A percentile compares a stretch with the other conserved stretches of the same genome.
Evolutionary conservation across 2,329 filamentous ascomycete genomes (phyloP).

Genomic region (Cladosporium sphaerospermum): DNA sequence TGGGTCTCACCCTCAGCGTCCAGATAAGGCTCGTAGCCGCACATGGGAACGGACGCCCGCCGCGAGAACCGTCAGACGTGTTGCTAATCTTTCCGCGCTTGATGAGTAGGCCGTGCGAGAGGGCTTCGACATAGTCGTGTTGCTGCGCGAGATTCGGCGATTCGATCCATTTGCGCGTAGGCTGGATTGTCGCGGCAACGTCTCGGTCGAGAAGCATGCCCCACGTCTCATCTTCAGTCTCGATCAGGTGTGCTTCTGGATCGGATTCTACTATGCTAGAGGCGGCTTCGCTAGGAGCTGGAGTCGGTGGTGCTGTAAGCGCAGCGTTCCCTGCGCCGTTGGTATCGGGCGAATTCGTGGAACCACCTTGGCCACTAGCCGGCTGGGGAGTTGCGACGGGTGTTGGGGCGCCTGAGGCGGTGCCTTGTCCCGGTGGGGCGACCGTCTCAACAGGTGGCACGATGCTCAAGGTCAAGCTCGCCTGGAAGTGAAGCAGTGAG

Average conservation of each 20-base stretch:
- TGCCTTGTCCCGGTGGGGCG: constrained; percentile 2
- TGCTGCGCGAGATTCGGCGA: neutral
- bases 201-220: constrained; percentile 54
- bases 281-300: constrained; percentile 41
- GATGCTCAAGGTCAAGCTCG: neutral
- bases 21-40: constrained; percentile 41
- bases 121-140: constrained; percentile 20
- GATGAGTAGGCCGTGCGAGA: constrained; percentile 39
- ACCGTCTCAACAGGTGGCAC: constrained; percentile 3
- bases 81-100: constrained; percentile 30
- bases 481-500: constrained; percentile 14
- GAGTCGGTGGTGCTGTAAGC: constrained; percentile 36
- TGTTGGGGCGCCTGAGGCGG: neutral
- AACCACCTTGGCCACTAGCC: neutral
- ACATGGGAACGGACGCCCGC: constrained; percentile 17
- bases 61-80: neutral
- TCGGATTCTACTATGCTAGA: constrained; percentile 44
- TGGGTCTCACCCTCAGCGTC: constrained; percentile 37
- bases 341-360: constrained; percentile 4
- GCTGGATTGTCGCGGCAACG: constrained; percentile 24
- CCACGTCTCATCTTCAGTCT: constrained; percentile 70
- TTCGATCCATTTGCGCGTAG: neutral
- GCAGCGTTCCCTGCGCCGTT: neutral
- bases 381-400: constrained; percentile 4
- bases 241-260: constrained; percentile 62